phyloP scores from a whole-genome alignment of 495 filamentous ascomycete species.

The Polyplosphaeria fusca region DNA sequence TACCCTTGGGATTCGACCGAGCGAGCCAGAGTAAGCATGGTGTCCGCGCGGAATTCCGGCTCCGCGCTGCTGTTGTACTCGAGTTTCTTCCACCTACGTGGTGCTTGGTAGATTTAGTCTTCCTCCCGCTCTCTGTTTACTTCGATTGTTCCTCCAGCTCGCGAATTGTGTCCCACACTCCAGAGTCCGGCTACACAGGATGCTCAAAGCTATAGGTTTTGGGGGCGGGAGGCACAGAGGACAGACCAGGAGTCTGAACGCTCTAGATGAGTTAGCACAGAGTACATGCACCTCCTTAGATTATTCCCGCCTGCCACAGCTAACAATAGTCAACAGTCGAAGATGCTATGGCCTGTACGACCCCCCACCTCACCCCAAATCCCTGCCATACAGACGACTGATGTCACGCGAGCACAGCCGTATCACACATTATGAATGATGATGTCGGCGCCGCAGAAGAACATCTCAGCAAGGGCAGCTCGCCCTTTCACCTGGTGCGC shows the following conservation, averaged over 20 bases:
- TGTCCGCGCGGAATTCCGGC: too few species aligned
- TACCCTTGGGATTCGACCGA: too few species aligned
- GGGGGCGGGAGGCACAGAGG: constrained; percentile 52
- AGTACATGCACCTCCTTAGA: constrained; percentile 41
- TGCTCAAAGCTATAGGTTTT: constrained; percentile 48
- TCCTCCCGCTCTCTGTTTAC: too few species aligned
- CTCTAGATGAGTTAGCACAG: constrained; percentile 57
- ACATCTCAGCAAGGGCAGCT: constrained; percentile 65
- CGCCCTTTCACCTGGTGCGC: constrained; percentile 82
- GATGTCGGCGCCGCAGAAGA: constrained; percentile 84
- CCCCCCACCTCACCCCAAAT: neutral
- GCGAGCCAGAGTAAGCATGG: too few species aligned
- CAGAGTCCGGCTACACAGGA: too few species aligned
- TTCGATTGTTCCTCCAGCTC: too few species aligned
- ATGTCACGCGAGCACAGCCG: constrained; percentile 33
- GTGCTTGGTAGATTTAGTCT: too few species aligned
- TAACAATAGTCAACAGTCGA: constrained; percentile 50
- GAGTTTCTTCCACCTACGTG: too few species aligned
- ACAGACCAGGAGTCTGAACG: constrained; percentile 58
- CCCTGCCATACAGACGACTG: neutral
- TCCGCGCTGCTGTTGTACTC: too few species aligned
- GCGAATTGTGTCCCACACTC: too few species aligned
- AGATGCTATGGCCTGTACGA: constrained; percentile 59
- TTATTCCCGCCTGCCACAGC: neutral
- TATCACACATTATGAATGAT: constrained; percentile 80